Evolutionary conservation across 176 grass and related monocot species (phyloP), one percentile per base, ranked within the genome.

Genomic region (Urochloa ruziziensis): DNA sequence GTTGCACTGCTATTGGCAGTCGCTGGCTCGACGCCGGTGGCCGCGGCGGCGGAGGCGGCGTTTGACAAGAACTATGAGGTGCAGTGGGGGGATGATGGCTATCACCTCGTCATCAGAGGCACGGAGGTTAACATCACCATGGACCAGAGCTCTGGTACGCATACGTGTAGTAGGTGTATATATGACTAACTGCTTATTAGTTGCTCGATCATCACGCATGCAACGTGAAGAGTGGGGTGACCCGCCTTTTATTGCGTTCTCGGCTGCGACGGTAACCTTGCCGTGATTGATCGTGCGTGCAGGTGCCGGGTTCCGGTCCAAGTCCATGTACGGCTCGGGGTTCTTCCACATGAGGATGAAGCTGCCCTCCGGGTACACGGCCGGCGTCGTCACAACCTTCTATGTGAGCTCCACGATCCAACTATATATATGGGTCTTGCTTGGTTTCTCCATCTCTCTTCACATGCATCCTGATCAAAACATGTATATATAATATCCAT

Each of bases 341-440:
- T 83, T 93, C 52, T 97, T 94, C 85, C 86, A 88, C 78, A 86
- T 88, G 89, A 88, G 80, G 67, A 90, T 97, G 79, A 97, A 88
- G 84, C 36, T 94, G 29, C 91, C 84, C 4, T 70, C 64, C 13
- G 88, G 88, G 12, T 82, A 93, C 59, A 87, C 87, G 21, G 91
- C 84, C 30, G 91, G 94, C 40, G 90, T 97, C 29, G 87, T 97
- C 28, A 91, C 94, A 7, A 84, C 89, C 15, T 94, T 81, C 68
- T 94, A 89, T 5, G 92, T 83, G 85, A 94, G 86, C 49, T 77
- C 33, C 2, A 42, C 73, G n/a, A 25, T 25, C 9, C 0, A 27
- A 53, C 36, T 4, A 16, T 48, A 15, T 48, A 15, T 49, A 15
- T n/a, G 25, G 3, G 23, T 36, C 40, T 7, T 69, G 23, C 12